Evolutionary conservation across 257 asterid genomes (phyloP).

Genomic region (Mitragyna speciosa): DNA sequence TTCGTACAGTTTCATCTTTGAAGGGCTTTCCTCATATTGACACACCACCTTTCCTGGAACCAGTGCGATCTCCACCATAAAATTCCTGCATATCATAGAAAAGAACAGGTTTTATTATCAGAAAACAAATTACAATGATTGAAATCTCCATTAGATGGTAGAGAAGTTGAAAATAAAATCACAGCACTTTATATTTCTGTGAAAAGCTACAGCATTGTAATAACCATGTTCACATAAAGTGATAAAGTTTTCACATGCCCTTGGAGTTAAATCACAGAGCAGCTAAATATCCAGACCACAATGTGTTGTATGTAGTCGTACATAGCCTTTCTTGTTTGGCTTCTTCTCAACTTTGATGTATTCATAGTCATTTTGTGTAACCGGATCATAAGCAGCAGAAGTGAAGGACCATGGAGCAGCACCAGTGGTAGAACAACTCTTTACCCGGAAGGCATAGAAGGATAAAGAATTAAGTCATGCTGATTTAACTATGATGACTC

Average conservation of each 20-base stretch:
- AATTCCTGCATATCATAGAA: slow-evolving; percentile 57
- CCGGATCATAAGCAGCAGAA: slow-evolving; percentile 90
- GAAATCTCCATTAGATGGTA: neutral
- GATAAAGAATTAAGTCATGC: slow-evolving; percentile 23
- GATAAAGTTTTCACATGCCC: slow-evolving; percentile 90
- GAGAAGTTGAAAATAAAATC: slow-evolving; percentile 7
- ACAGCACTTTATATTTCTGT: slow-evolving; percentile 80
- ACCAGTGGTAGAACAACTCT: slow-evolving; percentile 89
- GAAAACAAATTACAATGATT: slow-evolving; percentile 3
- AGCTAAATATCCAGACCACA: slow-evolving; percentile 96
- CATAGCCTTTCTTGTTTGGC: slow-evolving; percentile 88
- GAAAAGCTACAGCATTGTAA: slow-evolving; percentile 84
- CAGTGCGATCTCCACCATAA: slow-evolving; percentile 99
- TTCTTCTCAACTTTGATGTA: slow-evolving; percentile 95
- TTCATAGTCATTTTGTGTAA: slow-evolving; percentile 80
- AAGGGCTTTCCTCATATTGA: slow-evolving; percentile 95
- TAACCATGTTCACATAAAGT: slow-evolving; percentile 86
- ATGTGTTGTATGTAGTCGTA: slow-evolving; percentile 82
- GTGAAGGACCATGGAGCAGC: slow-evolving; percentile 98
- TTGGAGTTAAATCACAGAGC: slow-evolving; percentile 90
- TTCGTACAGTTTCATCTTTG: slow-evolving; percentile 95
- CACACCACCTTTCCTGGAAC: slow-evolving; percentile 92
- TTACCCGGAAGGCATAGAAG: slow-evolving; percentile 52
- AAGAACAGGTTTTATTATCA: slow-evolving; percentile 20
- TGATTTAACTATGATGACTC: slow-evolving; percentile 2